Base-by-base conservation (phyloP, 164 flowering plant species). In the Magnolia sinica region DNA sequence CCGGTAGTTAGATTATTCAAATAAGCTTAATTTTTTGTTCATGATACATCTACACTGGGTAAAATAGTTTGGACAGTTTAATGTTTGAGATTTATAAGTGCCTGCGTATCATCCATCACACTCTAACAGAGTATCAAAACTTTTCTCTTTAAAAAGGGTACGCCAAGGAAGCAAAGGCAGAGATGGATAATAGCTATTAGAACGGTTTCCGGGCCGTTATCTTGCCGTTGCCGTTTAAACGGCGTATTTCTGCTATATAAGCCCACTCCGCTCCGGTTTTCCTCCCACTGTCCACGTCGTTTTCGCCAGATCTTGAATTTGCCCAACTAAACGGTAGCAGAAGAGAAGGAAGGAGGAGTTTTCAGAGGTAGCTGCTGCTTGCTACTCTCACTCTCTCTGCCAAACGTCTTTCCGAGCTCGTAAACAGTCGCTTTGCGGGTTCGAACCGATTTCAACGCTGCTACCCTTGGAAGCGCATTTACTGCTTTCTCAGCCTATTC, bases 401-500 rank as follows among this genome's bases (percentile, higher is more conserved):
- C 67, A 3, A 11, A 64, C 24, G 4, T 64, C 67, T 19, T 8
- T 64, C 22, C 8, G 10, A 7, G 6, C 23, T 11, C 24, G 68
- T 6, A 16, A 55, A 27, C 29, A 27, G 61, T 11, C 61, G 2
- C 18, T 55, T 16, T 55, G 13, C 61, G 23, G 22, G 22, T 3
- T 18, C 68, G 23, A 3, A 64, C 68, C 68, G 64, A 10, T 59
- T 11, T 13, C 45, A 37, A 37, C 61, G 2, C 19, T 16, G 16
- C 16, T 55, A 2, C 13, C 4, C 3, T 55, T 55, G 73, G 78
- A 65, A 82, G 81, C 82, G 81, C 79, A 84, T 82, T 86, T 76
- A 87, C 82, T 76, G 69, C 64, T 27, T 61, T 58, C 72, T 77
- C 63, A 51, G 78, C 64, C 9, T 50, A 61, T 20, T 71, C 29